Conservation (phyloP, 495 filamentous ascomycete genomes). For the Hamigera avellanea region DNA sequence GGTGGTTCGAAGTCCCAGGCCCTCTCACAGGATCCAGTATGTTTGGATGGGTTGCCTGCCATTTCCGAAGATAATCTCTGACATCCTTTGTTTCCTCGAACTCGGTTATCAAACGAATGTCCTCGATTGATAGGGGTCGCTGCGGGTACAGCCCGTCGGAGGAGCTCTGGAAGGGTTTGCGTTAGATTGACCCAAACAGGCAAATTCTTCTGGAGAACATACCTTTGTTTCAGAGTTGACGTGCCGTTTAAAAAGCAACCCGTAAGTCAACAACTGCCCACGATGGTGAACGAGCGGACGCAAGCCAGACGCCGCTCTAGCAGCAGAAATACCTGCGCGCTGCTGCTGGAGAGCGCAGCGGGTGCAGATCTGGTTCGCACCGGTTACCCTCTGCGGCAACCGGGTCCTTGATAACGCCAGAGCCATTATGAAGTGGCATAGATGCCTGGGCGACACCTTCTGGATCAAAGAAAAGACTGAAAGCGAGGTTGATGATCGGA, state of each 20-base stretch:
- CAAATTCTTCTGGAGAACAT: neutral
- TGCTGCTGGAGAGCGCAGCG: neutral
- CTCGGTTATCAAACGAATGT: slow-evolving; percentile 20
- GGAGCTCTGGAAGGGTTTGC: neutral
- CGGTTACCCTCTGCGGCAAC: slow-evolving; percentile 10
- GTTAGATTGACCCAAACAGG: neutral
- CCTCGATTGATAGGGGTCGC: slow-evolving; percentile 8
- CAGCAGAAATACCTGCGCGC: neutral
- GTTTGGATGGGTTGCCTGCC: slow-evolving; percentile 31
- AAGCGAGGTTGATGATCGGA: neutral
- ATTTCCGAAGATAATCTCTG: slow-evolving; percentile 40
- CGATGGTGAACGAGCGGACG: neutral
- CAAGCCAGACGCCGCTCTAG: slow-evolving; percentile 3
- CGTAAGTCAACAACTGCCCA: neutral
- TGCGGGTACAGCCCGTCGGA: slow-evolving; percentile 6
- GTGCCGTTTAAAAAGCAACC: neutral
- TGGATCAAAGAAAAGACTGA: neutral
- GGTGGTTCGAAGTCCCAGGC: slow-evolving; percentile 7
- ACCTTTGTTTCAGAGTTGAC: neutral
- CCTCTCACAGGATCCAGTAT: slow-evolving; percentile 24
- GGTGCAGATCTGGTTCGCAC: slow-evolving; percentile 3
- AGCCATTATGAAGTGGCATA: slow-evolving; percentile 11
- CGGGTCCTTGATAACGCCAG: slow-evolving; percentile 16
- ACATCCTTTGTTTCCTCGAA: slow-evolving; percentile 30
- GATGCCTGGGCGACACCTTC: slow-evolving; percentile 1